Conservation (phyloP, 495 filamentous ascomycete species). For the Aspergillus biplanus region DNA sequence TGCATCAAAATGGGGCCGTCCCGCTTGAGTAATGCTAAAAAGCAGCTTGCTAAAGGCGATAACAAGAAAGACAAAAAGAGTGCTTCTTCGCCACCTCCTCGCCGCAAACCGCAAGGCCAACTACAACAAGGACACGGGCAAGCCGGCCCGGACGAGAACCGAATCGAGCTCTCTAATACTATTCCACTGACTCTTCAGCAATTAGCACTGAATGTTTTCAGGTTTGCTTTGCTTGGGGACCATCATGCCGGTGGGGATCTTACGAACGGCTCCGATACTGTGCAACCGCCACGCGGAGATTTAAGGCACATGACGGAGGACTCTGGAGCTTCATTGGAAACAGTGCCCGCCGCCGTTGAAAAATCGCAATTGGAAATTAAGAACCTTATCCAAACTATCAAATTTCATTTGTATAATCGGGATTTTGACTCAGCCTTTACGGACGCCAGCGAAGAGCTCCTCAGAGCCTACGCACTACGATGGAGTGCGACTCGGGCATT, state of each 20-base stretch:
- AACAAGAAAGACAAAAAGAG: constrained; percentile 24
- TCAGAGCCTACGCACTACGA: constrained; percentile 80
- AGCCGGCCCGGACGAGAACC: neutral
- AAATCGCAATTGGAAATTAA: constrained; percentile 44
- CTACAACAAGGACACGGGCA: constrained; percentile 16
- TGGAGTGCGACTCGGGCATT: constrained; percentile 86
- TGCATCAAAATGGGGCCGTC: constrained; percentile 15
- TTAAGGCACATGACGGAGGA: too few species aligned
- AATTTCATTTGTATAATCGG: constrained; percentile 79
- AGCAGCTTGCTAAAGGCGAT: constrained; percentile 4
- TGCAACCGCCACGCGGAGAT: neutral
- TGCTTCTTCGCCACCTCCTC: constrained; percentile 9
- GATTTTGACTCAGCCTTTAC: constrained; percentile 81
- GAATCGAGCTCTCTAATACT: constrained; percentile 33
- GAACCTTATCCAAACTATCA: constrained; percentile 73
- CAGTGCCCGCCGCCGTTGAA: neutral
- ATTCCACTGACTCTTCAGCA: constrained; percentile 66
- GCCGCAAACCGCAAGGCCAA: constrained; percentile 18
- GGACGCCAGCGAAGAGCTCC: constrained; percentile 59
- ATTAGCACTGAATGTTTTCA: constrained; percentile 76
- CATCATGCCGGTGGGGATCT: constrained; percentile 16
- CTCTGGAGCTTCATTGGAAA: too few species aligned
- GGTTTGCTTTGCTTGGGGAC: constrained; percentile 53
- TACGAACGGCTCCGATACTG: neutral
- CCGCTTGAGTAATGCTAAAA: constrained; percentile 10